phyloP scores from a whole-genome alignment of 2,329 filamentous ascomycete species.

The Phaeosphaeria sp. region DNA sequence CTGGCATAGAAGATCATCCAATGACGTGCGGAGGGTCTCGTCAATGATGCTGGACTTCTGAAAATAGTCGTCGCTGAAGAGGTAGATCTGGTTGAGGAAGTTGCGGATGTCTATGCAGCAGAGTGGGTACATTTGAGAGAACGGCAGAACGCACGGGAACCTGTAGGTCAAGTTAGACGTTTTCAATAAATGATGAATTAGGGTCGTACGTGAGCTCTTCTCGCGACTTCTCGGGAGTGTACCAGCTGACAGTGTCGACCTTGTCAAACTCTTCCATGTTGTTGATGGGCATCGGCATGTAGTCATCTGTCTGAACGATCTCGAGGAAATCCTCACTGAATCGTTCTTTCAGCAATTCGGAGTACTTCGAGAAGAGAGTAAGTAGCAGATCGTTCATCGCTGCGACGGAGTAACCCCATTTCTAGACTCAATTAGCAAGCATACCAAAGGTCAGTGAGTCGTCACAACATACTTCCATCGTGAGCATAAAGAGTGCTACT shows the following conservation, averaged over 20 bases:
- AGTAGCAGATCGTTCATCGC: conserved; percentile 84
- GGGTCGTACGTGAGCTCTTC: conserved; percentile 73
- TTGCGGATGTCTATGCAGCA: conserved; percentile 98
- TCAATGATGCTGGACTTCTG: conserved; percentile 90
- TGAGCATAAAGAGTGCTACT: conserved; percentile 93
- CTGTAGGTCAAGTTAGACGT: conserved; percentile 53
- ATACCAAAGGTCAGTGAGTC: not conserved
- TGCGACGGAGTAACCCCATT: conserved; percentile 86
- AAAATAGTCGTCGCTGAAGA: conserved; percentile 96
- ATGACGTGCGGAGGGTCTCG: conserved; percentile 81
- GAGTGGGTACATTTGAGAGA: conserved; percentile 98
- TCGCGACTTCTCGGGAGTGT: conserved; percentile 78
- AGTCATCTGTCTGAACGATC: conserved; percentile 90
- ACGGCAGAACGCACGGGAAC: conserved; percentile 94
- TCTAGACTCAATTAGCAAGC: conserved; percentile 56
- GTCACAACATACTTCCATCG: conserved; percentile 77
- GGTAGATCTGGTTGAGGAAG: conserved; percentile 97
- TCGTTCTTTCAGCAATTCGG: conserved; percentile 84
- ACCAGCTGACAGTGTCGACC: conserved; percentile 96
- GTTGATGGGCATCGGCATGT: conserved; percentile 99
- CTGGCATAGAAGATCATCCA: conserved; percentile 92
- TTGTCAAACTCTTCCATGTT: conserved; percentile 92
- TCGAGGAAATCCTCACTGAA: conserved; percentile 98
- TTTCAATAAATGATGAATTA: conserved; percentile 2
- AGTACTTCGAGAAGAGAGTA: conserved; percentile 92